Evolutionary conservation across 805 yeast species (phyloP), one percentile per base, ranked within the genome.

Genomic region (Pichia ethanolica): DNA sequence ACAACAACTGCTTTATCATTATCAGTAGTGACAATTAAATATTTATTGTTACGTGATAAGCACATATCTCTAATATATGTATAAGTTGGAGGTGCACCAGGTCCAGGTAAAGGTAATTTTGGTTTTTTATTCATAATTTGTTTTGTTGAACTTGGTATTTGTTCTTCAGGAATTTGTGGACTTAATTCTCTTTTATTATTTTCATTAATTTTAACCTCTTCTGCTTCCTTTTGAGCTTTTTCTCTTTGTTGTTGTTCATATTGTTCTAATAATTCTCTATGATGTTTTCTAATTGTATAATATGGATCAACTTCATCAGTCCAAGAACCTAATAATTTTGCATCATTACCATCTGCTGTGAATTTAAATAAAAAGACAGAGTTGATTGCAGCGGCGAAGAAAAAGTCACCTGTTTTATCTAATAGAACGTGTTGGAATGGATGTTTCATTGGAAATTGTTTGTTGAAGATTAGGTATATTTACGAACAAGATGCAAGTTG

Each of bases 1-100:
- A 89, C 74, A 5, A 86, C 71, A 14, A 82, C 82, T 3, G 95
- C 81, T 66, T 91, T 93, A 61, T 86, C 95, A 50, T 83, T 84
- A 61, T 88, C 96, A 3, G 95, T 82, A 41, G 87, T 81, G 1
- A 81, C 85, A 28, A 86, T 71, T 36, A 90, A 63, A 57, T 73
- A 71, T 39, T 71, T 64, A 42, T 81, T 85, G 56, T 76, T 70
- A 27, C 77, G 67, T 8, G 81, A 69, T 46, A 88, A 60, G 7
- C 68, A 65, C 54, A 90, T 64, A 26, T 81, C 75, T 62, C 95
- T 76, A 44, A 90, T 79, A 57, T 83, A 81, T 53, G 83, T 83
- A 62, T 75, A 79, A 28, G 78, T 72, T 45, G 78, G 80, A 27
- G 87, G 86, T 5, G 86, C 86, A 8, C 86, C 89, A 1, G 81